Conservation (phyloP, 768 basidiomycete genomes). For the Suillus cothurnatus region DNA sequence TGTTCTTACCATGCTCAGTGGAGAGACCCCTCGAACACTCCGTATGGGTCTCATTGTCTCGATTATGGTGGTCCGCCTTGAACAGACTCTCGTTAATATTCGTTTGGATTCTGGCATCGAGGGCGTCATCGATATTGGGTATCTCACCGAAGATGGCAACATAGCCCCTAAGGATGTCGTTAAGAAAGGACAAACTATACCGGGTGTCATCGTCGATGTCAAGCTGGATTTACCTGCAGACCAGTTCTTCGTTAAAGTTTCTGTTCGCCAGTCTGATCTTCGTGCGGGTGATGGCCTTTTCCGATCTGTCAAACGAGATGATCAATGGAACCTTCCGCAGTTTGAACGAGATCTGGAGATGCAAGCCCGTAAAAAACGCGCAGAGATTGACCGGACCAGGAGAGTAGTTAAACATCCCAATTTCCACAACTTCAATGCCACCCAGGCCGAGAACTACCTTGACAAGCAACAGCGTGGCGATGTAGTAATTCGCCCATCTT, state of each 20-base stretch:
- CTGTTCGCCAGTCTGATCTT: slow-evolving; percentile 66
- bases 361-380: slow-evolving; percentile 79
- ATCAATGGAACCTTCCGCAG: slow-evolving; percentile 65
- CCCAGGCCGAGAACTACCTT: slow-evolving; percentile 86
- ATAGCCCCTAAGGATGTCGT: slow-evolving; percentile 50
- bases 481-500: slow-evolving; percentile 94
- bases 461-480: slow-evolving; percentile 93
- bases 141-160: slow-evolving; percentile 53
- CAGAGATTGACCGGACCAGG: slow-evolving; percentile 76
- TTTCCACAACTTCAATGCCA: slow-evolving; percentile 93
- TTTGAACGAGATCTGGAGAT: slow-evolving; percentile 71
- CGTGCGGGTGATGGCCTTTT: slow-evolving; percentile 61
- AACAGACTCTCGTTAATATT: slow-evolving; percentile 55
- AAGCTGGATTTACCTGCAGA: slow-evolving; percentile 63
- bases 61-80: slow-evolving; percentile 61
- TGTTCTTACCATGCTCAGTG: slow-evolving; percentile 92
- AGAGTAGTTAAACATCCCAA: slow-evolving; percentile 97
- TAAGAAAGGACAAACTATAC: slow-evolving; percentile 79
- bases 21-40: slow-evolving; percentile 83
- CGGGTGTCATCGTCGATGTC: slow-evolving; percentile 75
- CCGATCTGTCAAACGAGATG: slow-evolving; percentile 60
- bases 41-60: slow-evolving; percentile 81
- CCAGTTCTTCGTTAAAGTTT: slow-evolving; percentile 71
- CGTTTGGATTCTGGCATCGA: slow-evolving; percentile 95
- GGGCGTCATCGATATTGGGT: slow-evolving; percentile 66